Percentiles rank a stretch among this genome's conserved stretches.
phyloP scores from a whole-genome alignment of 164 flowering plant species.

The Aristolochia contorta region DNA sequence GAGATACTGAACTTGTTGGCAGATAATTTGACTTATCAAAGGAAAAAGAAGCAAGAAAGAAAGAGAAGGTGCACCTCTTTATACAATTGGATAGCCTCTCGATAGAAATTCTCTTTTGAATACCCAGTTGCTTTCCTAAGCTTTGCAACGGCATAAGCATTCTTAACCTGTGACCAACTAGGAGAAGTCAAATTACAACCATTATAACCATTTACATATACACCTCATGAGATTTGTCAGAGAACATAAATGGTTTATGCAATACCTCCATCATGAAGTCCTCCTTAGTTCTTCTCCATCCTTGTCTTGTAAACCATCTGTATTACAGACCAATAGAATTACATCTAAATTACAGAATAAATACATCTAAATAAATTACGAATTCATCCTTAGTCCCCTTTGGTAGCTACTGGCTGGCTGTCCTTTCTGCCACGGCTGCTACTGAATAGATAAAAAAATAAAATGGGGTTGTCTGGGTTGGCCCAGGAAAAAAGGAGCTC shows the following conservation, averaged over 20 bases:
- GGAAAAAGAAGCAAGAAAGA: no score
- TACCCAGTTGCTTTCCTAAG: slow-evolving; percentile 67
- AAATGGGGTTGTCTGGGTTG: no score
- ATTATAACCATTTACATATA: background rate
- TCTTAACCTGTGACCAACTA: slow-evolving; percentile 54
- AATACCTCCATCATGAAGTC: slow-evolving; percentile 77
- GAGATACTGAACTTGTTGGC: background rate
- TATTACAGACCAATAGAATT: background rate
- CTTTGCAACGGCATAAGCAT: slow-evolving; percentile 76
- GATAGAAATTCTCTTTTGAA: slow-evolving; percentile 58
- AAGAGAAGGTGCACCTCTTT: slow-evolving; percentile 44
- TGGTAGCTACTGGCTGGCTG: no score
- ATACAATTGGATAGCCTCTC: slow-evolving; percentile 58
- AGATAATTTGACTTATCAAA: background rate
- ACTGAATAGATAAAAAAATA: no score
- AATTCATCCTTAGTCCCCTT: no score
- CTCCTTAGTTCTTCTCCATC: slow-evolving; percentile 93
- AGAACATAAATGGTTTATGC: background rate
- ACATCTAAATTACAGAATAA: no score
- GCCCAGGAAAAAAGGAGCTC: no score
- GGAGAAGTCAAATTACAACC: slow-evolving; percentile 1
- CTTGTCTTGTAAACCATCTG: slow-evolving; percentile 90
- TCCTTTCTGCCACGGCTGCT: no score
- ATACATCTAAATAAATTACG: no score
- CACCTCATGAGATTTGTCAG: background rate